Evolutionary conservation across 2,329 filamentous ascomycete genomes (phyloP).

Genomic region (Ascochyta pisi): DNA sequence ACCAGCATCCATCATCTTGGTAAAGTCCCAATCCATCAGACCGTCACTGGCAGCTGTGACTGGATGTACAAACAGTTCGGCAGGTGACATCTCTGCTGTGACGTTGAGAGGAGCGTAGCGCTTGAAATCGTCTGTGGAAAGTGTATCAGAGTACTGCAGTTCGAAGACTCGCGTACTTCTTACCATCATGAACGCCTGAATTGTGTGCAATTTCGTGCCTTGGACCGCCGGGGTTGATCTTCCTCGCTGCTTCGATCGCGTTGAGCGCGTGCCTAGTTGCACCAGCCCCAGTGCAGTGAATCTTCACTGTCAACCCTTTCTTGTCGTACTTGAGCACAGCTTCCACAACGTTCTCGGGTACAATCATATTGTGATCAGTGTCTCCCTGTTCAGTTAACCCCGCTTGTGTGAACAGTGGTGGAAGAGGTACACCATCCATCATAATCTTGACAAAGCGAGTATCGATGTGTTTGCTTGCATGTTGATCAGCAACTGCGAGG

Average conservation of each 20-base stretch:
- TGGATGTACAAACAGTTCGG: slow-evolving; percentile 33
- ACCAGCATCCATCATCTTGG: slow-evolving; percentile 31
- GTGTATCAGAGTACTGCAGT: not conserved
- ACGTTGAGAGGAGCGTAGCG: slow-evolving; percentile 38
- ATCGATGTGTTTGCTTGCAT: slow-evolving; percentile 36
- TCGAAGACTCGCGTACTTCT: not conserved
- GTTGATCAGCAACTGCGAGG: slow-evolving; percentile 31
- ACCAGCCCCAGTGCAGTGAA: slow-evolving; percentile 45
- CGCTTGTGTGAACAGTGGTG: slow-evolving; percentile 40
- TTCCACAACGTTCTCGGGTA: slow-evolving; percentile 27
- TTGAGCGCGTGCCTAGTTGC: slow-evolving; percentile 41
- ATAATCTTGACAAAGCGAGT: slow-evolving; percentile 47
- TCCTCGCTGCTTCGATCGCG: slow-evolving; percentile 34
- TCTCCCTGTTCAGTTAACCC: slow-evolving; percentile 33
- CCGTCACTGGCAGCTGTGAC: slow-evolving; percentile 14
- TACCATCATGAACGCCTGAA: slow-evolving; percentile 27
- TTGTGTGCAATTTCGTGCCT: slow-evolving; percentile 46
- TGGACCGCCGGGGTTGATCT: slow-evolving; percentile 34
- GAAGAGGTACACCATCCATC: slow-evolving; percentile 44
- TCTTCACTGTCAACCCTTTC: slow-evolving; percentile 43
- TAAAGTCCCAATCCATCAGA: slow-evolving; percentile 39
- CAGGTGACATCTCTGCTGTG: slow-evolving; percentile 47
- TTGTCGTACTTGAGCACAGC: slow-evolving; percentile 40
- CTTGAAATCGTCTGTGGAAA: slow-evolving; percentile 30
- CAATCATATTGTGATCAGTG: slow-evolving; percentile 31